These are phyloP conservation scores for Syncephalastrum sp. DNA, from an alignment of 371 early-diverging fungal species.

Conservation along the genomic window DNA sequence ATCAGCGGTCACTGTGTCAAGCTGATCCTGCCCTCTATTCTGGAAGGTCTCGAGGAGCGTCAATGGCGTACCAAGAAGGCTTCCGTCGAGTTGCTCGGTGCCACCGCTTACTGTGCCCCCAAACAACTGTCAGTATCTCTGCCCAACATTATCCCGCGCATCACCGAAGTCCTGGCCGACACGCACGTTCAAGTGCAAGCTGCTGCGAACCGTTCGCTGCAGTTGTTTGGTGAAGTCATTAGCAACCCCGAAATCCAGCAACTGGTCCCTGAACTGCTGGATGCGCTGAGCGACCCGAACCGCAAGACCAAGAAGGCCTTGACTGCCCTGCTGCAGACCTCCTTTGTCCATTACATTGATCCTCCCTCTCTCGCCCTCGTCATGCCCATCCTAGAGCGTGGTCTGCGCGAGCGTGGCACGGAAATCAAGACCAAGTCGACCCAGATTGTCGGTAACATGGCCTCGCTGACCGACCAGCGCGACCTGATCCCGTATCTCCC, in stretches of 20 bases:
- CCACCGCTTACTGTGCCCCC: constrained; percentile 97
- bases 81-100: constrained; percentile 91
- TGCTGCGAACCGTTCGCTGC: constrained; percentile 85
- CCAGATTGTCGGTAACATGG: constrained; percentile 97
- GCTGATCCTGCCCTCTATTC: constrained; percentile 87
- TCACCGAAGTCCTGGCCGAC: constrained; percentile 90
- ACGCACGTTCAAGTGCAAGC: constrained; percentile 91
- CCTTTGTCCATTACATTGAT: constrained; percentile 98
- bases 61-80: constrained; percentile 97
- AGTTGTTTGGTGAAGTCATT: constrained; percentile 91
- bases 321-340: constrained; percentile 82
- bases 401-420: constrained; percentile 86
- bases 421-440: constrained; percentile 92
- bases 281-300: constrained; percentile 90
- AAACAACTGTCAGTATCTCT: constrained; percentile 89
- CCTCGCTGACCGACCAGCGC: constrained; percentile 85
- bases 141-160: constrained; percentile 90
- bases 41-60: constrained; percentile 84
- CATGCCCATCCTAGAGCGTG: constrained; percentile 93
- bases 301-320: constrained; percentile 81
- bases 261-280: constrained; percentile 84
- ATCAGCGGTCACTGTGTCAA: constrained; percentile 96
- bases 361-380: constrained; percentile 94
- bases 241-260: constrained; percentile 95
- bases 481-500: constrained; percentile 89